A percentile compares a stretch with the other conserved stretches of the same genome.
These are phyloP conservation scores for Tilletia indica DNA, from an alignment of 1,284 basidiomycete species.

Conservation along the genomic window DNA sequence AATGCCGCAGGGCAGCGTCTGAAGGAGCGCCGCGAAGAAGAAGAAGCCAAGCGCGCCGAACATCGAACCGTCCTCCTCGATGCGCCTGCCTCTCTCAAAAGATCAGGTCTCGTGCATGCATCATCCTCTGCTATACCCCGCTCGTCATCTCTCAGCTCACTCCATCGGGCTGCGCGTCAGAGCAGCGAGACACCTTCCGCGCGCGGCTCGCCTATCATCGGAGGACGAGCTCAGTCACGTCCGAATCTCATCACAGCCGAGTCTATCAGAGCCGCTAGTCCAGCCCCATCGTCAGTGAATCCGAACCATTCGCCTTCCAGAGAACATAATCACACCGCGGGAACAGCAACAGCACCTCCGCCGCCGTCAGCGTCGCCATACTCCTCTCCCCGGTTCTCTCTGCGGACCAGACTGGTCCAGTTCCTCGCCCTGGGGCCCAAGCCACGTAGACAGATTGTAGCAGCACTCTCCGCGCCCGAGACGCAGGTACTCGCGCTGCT, in stretches of 20 bases:
- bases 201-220: neutral
- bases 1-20: conserved; percentile 3
- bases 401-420: conserved; percentile 2
- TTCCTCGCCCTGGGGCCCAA: conserved; percentile 10
- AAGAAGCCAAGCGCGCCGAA: conserved; percentile 5
- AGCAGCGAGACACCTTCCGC: neutral
- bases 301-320: neutral
- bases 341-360: neutral
- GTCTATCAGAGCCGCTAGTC: conserved; percentile 8
- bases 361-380: neutral
- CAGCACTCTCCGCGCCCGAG: neutral
- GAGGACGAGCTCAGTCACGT: neutral
- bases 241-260: conserved; percentile 2
- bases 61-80: conserved; percentile 10
- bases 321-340: neutral
- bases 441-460: conserved; percentile 5
- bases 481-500: conserved; percentile 10
- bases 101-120: neutral
- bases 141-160: conserved; percentile 5
- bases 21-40: conserved; percentile 17
- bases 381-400: conserved; percentile 8
- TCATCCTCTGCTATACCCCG: neutral
- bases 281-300: neutral
- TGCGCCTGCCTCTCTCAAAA: neutral
- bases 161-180: neutral